These are phyloP conservation scores for Suillus hirtellus DNA, from an alignment of 768 basidiomycete species.

Conservation along the genomic window DNA sequence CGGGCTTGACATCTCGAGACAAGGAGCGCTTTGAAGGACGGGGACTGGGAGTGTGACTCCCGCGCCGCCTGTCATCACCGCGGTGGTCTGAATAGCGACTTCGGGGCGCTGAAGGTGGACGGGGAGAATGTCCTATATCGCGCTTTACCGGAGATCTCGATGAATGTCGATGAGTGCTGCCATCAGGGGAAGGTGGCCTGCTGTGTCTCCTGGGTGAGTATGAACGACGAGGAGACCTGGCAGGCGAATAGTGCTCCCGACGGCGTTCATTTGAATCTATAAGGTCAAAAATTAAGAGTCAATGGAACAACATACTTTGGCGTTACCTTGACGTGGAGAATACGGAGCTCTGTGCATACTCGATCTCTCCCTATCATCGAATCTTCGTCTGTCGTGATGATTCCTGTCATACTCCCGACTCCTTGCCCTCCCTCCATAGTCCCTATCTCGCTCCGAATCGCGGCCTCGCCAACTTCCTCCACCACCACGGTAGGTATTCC, in stretches of 20 bases:
- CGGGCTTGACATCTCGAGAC: not conserved
- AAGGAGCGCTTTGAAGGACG: not conserved
- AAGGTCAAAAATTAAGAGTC: not conserved
- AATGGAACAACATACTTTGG: not conserved
- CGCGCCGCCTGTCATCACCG: not conserved
- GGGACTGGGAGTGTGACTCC: not conserved
- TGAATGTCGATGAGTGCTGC: not conserved
- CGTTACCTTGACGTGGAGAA: constrained; percentile 6
- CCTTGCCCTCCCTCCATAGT: constrained; percentile 15
- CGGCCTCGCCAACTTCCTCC: not conserved
- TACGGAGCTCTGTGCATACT: not conserved
- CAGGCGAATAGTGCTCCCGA: not conserved
- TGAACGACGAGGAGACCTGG: not conserved
- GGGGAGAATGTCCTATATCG: not conserved
- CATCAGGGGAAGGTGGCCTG: constrained; percentile 2
- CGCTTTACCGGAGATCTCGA: constrained; percentile 1
- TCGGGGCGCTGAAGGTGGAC: not conserved
- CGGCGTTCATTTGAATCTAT: not conserved
- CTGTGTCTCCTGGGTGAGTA: not conserved
- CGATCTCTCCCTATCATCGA: constrained; percentile 2
- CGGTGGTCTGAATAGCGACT: not conserved
- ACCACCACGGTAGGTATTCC: constrained; percentile 14
- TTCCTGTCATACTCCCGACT: constrained; percentile 23
- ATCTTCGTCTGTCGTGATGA: constrained; percentile 6
- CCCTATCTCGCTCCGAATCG: constrained; percentile 27